Evolutionary conservation across 2,329 filamentous ascomycete species (phyloP), one percentile per base, ranked within the genome.

Genomic region (Penicillium rolfsii): DNA sequence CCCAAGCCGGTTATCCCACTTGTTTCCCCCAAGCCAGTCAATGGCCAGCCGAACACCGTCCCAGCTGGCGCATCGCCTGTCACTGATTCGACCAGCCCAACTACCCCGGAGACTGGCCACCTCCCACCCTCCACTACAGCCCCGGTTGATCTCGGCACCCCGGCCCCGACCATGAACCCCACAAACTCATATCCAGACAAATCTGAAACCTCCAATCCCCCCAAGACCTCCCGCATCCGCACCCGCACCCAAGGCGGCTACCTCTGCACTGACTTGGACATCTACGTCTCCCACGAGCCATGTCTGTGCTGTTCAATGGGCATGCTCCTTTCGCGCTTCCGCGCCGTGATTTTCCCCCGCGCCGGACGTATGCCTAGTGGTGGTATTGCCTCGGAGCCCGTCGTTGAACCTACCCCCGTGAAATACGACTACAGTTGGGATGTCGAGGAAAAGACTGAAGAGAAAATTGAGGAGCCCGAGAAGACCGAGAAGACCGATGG

Each of bases 271-370:
- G 91, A 92, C 57, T 84, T 99, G 33, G 94, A 98, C 76, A 85
- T 99, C 59, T 98, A 97, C 79, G 83, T 96, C 62, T 97, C 93
- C 2, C 93, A 98, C 73, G 95, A 99, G 78, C 95, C 95, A 5
- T 99, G 95, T 74, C 86, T 96, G 62, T 96, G 96, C 86, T 99
- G 95, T 78, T 92, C 91, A 38, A 98, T 98, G 95, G 95, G 91
- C 1, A 90, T 98, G 68, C 83, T 98, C 24, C 93, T 98, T 74
- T 97, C 94, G 8, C 87, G 95, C 54, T 97, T 99, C 83, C 89
- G 91, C 48, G 88, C 90, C 56, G 90, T 93, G 55, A 84, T 96
- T 41, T 96, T 97, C 77, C 70, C 73, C 0, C 68, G 73, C 4
- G 46, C 58, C 0, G 87, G 86, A 64, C 86, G 91, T 58, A 95